These are phyloP conservation scores for Quercus parvula DNA, from an alignment of 306 rosid species.

Conservation along the genomic window DNA sequence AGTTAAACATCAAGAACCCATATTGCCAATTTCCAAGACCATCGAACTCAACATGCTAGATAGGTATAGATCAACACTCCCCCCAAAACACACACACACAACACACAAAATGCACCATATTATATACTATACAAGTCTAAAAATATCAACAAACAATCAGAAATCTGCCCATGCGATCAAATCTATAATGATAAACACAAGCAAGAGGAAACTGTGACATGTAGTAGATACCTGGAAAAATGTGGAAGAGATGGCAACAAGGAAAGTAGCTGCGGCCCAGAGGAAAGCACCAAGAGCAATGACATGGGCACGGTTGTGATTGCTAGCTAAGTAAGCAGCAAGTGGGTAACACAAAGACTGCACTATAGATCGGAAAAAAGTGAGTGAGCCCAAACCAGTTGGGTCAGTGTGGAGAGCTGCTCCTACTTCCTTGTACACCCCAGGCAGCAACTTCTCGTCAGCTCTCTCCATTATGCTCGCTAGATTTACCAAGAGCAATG, in stretches of 20 bases:
- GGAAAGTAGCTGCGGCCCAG: slow-evolving; percentile 68
- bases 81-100: background rate
- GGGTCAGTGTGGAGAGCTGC: slow-evolving; percentile 69
- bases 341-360: slow-evolving; percentile 67
- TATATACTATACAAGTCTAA: background rate
- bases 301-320: slow-evolving; percentile 68
- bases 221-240: slow-evolving; percentile 46
- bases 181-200: background rate
- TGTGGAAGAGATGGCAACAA: slow-evolving; percentile 59
- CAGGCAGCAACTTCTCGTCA: slow-evolving; percentile 70
- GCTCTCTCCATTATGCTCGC: slow-evolving; percentile 70
- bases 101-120: background rate
- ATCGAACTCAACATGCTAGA: background rate
- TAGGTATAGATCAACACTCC: background rate
- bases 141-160: background rate
- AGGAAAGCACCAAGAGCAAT: slow-evolving; percentile 68
- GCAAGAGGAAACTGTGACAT: background rate
- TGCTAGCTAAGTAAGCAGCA: slow-evolving; percentile 65
- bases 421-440: slow-evolving; percentile 73
- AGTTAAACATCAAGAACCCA: background rate
- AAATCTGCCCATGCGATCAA: background rate
- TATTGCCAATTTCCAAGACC: background rate
- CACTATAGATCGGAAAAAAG: slow-evolving; percentile 69
- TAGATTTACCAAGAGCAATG: slow-evolving; percentile 57
- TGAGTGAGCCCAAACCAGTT: slow-evolving; percentile 65